Evolutionary conservation across 2,329 filamentous ascomycete species (phyloP).

Genomic region (Fusarium bactridioides): DNA sequence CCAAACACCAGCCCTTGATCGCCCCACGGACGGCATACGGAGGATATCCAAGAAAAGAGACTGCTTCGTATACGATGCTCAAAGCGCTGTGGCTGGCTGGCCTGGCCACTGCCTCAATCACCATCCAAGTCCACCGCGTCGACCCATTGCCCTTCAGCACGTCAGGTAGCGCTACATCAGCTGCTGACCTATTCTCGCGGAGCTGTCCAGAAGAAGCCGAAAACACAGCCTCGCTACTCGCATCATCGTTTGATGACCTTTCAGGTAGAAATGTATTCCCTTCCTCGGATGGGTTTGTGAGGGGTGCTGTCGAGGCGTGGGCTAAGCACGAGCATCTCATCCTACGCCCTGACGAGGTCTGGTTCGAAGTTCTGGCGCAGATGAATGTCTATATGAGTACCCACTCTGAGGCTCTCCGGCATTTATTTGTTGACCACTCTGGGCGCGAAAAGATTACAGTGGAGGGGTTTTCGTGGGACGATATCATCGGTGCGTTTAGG

Average conservation of each 20-base stretch:
- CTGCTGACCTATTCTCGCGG: constrained; percentile 41
- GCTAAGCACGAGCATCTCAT: constrained; percentile 58
- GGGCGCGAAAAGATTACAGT: constrained; percentile 53
- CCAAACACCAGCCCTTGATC: background rate
- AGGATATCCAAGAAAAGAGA: background rate
- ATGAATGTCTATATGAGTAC: constrained; percentile 59
- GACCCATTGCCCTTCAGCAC: constrained; percentile 38
- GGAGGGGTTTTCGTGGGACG: constrained; percentile 34
- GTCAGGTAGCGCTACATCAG: constrained; percentile 36
- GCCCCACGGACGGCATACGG: background rate
- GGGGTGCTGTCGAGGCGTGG: constrained; percentile 57
- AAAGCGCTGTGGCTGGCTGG: constrained; percentile 20
- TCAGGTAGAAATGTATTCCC: constrained; percentile 36
- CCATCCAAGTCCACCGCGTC: constrained; percentile 40
- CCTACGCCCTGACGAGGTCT: constrained; percentile 62
- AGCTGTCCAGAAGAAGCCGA: constrained; percentile 47
- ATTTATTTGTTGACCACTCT: constrained; percentile 55
- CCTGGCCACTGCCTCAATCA: constrained; percentile 36
- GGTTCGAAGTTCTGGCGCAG: constrained; percentile 62
- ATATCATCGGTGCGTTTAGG: constrained; percentile 46
- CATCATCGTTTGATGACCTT: constrained; percentile 42
- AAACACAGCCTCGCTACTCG: constrained; percentile 37
- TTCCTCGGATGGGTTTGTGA: constrained; percentile 52
- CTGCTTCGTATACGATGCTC: background rate
- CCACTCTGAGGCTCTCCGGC: constrained; percentile 55